Percentiles rank a stretch among this genome's conserved stretches.
These are phyloP conservation scores for Gossypium rotundifolium DNA, from an alignment of 345 rosid genomes.

Conservation along the genomic window DNA sequence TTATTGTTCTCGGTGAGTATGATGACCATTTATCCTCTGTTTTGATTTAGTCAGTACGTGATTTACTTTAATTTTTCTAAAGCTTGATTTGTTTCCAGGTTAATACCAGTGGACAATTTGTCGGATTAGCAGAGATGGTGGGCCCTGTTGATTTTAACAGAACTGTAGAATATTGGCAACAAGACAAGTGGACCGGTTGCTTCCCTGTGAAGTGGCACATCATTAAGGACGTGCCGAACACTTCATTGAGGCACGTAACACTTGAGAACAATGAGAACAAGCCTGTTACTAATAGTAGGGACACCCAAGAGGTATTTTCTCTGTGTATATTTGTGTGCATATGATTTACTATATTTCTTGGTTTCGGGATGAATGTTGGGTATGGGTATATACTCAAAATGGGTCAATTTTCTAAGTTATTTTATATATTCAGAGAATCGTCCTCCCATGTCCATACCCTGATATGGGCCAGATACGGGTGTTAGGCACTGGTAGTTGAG, in stretches of 20 bases:
- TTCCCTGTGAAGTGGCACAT: conserved; percentile 82
- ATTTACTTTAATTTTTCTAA: background rate
- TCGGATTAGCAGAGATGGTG: conserved; percentile 75
- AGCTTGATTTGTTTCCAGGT: conserved; percentile 39
- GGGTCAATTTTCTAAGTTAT: background rate
- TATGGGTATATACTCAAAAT: background rate
- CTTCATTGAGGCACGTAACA: conserved; percentile 53
- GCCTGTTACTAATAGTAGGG: conserved; percentile 79
- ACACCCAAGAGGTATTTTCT: conserved; percentile 66
- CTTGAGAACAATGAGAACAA: conserved; percentile 72
- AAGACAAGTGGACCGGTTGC: conserved; percentile 80
- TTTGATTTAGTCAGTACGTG: background rate
- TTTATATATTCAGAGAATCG: background rate
- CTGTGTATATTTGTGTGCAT: background rate
- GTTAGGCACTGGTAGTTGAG: background rate
- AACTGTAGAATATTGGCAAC: conserved; percentile 76
- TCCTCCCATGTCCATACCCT: background rate
- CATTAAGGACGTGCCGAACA: conserved; percentile 72
- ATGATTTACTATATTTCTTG: background rate
- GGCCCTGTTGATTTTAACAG: conserved; percentile 66
- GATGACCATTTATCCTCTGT: background rate
- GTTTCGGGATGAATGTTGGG: background rate
- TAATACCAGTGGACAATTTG: conserved; percentile 81
- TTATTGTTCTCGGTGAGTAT: conserved; percentile 70
- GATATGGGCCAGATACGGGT: background rate